A percentile compares a stretch with the other conserved stretches of the same genome.
Evolutionary conservation across 2,329 filamentous ascomycete species (phyloP).

Genomic region (Aspergillus niger): DNA sequence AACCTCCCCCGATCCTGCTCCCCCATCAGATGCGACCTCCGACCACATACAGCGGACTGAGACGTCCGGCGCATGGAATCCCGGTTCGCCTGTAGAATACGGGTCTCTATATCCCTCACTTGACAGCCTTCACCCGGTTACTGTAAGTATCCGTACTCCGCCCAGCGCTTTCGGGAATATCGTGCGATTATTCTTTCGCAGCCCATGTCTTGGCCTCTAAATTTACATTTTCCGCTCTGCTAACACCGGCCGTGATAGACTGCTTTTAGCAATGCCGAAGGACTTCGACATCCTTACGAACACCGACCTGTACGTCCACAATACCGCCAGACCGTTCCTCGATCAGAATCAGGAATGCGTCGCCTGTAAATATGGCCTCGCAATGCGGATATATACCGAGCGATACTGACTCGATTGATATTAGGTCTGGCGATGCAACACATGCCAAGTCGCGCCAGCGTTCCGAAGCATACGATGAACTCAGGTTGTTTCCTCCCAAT

Average conservation of each 20-base stretch:
- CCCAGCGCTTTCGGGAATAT: not conserved
- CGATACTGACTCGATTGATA: slow-evolving; percentile 17
- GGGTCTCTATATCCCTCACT: not conserved
- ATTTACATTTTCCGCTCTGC: not conserved
- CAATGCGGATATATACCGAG: not conserved
- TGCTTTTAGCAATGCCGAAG: slow-evolving; percentile 23
- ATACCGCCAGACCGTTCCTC: slow-evolving; percentile 21
- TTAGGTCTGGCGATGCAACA: slow-evolving; percentile 20
- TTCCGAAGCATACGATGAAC: slow-evolving; percentile 21
- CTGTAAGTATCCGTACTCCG: slow-evolving; percentile 5
- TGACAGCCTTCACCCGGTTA: not conserved
- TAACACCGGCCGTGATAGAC: slow-evolving; percentile 7
- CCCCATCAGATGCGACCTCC: slow-evolving; percentile 28
- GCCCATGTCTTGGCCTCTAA: not conserved
- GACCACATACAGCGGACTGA: slow-evolving; percentile 23
- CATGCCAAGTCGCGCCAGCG: slow-evolving; percentile 15
- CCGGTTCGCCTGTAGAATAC: slow-evolving; percentile 16
- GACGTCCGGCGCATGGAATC: slow-evolving; percentile 27
- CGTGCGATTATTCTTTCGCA: not conserved
- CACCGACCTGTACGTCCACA: slow-evolving; percentile 23
- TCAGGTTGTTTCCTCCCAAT: slow-evolving; percentile 25
- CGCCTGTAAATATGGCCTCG: slow-evolving; percentile 24
- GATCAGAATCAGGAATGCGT: slow-evolving; percentile 26
- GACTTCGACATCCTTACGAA: slow-evolving; percentile 12
- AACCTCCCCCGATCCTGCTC: slow-evolving; percentile 10